Percentiles rank a stretch among this genome's conserved stretches.
phyloP scores from a whole-genome alignment of 1,139 yeast genomes.

The Blastobotrys capitulatus region DNA sequence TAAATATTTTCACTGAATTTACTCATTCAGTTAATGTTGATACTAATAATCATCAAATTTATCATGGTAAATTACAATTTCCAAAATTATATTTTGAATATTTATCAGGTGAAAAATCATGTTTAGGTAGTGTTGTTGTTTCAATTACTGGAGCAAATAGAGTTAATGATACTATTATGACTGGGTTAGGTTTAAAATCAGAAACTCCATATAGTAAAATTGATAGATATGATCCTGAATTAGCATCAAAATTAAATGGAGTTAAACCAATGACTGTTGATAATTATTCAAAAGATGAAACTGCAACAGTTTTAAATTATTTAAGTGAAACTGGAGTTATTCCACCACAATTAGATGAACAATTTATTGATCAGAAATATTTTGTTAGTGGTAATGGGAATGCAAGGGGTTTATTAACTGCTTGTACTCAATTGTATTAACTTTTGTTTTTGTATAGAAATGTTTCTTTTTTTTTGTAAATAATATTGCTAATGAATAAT shows the following conservation, averaged over 20 bases:
- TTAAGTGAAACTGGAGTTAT: constrained; percentile 53
- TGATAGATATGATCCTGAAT: constrained; percentile 47
- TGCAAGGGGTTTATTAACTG: constrained; percentile 59
- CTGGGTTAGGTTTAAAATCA: constrained; percentile 50
- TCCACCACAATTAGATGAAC: constrained; percentile 37
- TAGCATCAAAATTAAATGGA: constrained; percentile 49
- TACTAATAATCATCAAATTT: constrained; percentile 51
- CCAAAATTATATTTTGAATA: constrained; percentile 55
- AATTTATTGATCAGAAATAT: constrained; percentile 47
- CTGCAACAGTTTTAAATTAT: constrained; percentile 48
- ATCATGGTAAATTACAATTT: constrained; percentile 59
- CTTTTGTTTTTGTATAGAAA: neutral
- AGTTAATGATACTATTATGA: constrained; percentile 50
- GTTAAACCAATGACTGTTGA: constrained; percentile 46
- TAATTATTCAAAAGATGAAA: constrained; percentile 51
- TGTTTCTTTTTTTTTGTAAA: too few relatives aligned
- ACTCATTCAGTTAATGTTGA: constrained; percentile 59
- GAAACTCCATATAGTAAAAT: constrained; percentile 51
- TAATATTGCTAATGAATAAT: too few relatives aligned
- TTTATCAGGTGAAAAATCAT: constrained; percentile 46
- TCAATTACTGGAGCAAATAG: constrained; percentile 52
- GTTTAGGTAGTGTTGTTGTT: constrained; percentile 59
- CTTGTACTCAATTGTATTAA: constrained; percentile 28
- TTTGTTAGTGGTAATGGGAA: constrained; percentile 74
- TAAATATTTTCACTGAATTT: constrained; percentile 56